A percentile compares a stretch with the other conserved stretches of the same genome.
phyloP scores from a whole-genome alignment of 2,329 filamentous ascomycete genomes.

The Aspergillus sp. region DNA sequence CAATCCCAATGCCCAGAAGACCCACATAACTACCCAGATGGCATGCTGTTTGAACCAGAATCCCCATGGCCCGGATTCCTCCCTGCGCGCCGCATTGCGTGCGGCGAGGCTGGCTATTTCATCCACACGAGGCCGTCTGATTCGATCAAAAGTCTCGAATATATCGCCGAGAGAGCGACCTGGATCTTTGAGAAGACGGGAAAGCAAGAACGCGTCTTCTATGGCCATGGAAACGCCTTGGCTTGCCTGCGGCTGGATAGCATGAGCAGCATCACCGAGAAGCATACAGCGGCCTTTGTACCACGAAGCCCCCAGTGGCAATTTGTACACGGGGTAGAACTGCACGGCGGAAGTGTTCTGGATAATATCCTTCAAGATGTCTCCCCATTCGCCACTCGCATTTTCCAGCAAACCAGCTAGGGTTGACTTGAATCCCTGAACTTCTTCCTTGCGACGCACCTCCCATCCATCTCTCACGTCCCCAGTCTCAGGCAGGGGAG shows the following conservation, averaged over 20 bases:
- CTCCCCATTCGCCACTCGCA: slow-evolving; percentile 20
- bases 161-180: slow-evolving; percentile 11
- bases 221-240: slow-evolving; percentile 48
- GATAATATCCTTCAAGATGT: slow-evolving; percentile 6
- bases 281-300: slow-evolving; percentile 27
- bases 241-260: slow-evolving; percentile 33
- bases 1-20: no score
- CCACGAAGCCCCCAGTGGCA: slow-evolving; percentile 27
- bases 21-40: no score
- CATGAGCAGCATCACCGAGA: slow-evolving; percentile 27
- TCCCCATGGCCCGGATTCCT: slow-evolving; percentile 1
- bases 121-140: slow-evolving; percentile 23
- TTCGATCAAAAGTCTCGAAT: slow-evolving; percentile 18
- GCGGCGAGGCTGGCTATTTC: slow-evolving; percentile 18
- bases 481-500: slow-evolving; percentile 13
- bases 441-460: slow-evolving; percentile 16
- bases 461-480: slow-evolving; percentile 23
- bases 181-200: slow-evolving; percentile 11
- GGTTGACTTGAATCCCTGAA: slow-evolving; percentile 16
- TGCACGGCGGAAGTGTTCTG: slow-evolving; percentile 13
- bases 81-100: slow-evolving; percentile 17
- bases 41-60: no score
- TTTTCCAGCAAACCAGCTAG: slow-evolving; percentile 14
- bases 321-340: slow-evolving; percentile 29
- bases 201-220: slow-evolving; percentile 38